A percentile compares a stretch with the other conserved stretches of the same genome.
Conservation (phyloP, 2,329 filamentous ascomycete genomes). For the Chalaropsis ovoidea region DNA sequence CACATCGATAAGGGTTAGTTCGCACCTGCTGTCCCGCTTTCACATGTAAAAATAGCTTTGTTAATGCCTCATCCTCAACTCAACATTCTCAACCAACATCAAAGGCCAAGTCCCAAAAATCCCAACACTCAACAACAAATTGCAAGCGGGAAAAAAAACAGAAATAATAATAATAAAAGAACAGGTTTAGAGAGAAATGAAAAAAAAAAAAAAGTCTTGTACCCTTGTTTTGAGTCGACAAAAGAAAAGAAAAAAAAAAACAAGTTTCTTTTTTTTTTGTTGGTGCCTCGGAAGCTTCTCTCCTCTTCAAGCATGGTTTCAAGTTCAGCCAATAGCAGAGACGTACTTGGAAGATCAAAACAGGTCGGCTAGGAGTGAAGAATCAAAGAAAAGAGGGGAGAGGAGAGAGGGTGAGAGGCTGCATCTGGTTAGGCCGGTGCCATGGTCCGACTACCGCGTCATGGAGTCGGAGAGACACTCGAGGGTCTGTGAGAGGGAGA, state of each 20-base stretch:
- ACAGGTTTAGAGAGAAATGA: too few species aligned
- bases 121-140: conserved; percentile 7
- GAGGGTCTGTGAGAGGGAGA: conserved; percentile 10
- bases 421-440: not conserved
- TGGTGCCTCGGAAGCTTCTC: not conserved
- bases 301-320: not conserved
- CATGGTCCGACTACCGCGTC: not conserved
- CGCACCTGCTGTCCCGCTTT: not conserved
- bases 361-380: not conserved
- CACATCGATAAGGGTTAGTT: too few species aligned
- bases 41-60: not conserved
- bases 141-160: not conserved
- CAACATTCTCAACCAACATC: not conserved
- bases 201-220: too few species aligned
- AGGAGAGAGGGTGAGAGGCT: too few species aligned
- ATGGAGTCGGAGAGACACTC: conserved; percentile 19
- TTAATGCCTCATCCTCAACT: not conserved
- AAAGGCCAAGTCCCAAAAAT: not conserved
- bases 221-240: too few species aligned
- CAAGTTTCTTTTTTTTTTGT: not conserved
- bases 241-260: not conserved
- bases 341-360: not conserved
- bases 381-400: not conserved
- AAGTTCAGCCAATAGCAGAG: not conserved
- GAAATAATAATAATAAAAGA: too few species aligned